Base-by-base conservation (phyloP, 129 eudicot species). In the Flaveria robusta region DNA sequence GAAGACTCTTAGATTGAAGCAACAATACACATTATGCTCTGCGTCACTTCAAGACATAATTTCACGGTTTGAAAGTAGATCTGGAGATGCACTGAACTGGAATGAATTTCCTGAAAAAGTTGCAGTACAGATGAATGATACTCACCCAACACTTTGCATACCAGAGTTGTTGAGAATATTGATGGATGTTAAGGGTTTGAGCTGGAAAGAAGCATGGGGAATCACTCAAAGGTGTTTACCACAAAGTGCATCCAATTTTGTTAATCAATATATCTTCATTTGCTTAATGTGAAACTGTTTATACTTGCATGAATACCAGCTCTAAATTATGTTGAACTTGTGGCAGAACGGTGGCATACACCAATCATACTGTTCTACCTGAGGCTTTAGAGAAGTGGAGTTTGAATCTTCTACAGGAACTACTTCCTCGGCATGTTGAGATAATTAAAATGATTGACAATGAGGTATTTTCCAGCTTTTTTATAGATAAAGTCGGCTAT, bases 341-440 rank as follows among this genome's bases (percentile, higher is more conserved):
- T 74, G 49, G 9, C 87, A 89, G 97, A 77, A 90, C 96, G 58
- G 96, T 90, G 23, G 94, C 98, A 69, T 92, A 92, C 70, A 92
- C 98, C 14, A 92, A 92, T 81, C 96, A 92, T 83, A 92, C 98
- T 37, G 96, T 92, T 80, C 82, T 92, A 50, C 98, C 98, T 1
- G 98, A 92, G 87, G 98, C 96, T 70, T 74, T 92, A 67, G 98
- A 92, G 83, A 92, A 92, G 72, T 90, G 96, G 98, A 90, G 94
- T 83, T 85, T 87, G 47, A 79, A 72, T 49, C 91, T 92, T 81
- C 76, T 92, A 26, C 84, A 85, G 52, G 79, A 86, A 81, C 81
- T 92, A 76, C 98, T 92, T 79, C 98, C 96, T 78, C 87, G 96
- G 29, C 98, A 92, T 83, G 87, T 90, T 69, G 94, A 92, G 85